phyloP scores from a whole-genome alignment of 768 basidiomycete genomes.

The Auricularia auricula-judae region DNA sequence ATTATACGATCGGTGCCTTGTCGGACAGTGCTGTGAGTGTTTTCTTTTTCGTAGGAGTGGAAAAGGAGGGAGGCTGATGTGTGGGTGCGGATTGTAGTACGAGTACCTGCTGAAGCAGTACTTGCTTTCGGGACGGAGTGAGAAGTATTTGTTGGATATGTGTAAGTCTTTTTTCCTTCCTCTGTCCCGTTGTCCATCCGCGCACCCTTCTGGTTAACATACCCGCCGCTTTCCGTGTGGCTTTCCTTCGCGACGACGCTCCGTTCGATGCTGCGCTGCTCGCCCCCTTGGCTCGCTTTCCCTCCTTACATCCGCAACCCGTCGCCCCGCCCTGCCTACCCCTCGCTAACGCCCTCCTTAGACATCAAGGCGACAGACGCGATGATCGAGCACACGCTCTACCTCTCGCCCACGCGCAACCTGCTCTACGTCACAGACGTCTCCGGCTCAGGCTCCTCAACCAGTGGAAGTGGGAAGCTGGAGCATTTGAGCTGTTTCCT shows the following conservation, averaged over 20 bases:
- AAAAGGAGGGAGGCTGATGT: background rate
- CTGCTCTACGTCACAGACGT: slow-evolving; percentile 15
- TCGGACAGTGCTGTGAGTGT: slow-evolving; percentile 8
- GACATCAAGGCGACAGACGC: slow-evolving; percentile 12
- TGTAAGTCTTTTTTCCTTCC: slow-evolving; percentile 8
- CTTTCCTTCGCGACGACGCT: too few species aligned
- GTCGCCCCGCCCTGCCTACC: background rate
- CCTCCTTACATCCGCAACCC: too few species aligned
- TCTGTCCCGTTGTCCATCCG: background rate
- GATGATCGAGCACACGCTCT: slow-evolving; percentile 13
- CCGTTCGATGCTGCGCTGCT: too few species aligned
- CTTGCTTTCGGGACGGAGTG: slow-evolving; percentile 9
- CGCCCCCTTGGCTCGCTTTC: too few species aligned
- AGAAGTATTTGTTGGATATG: slow-evolving; percentile 11
- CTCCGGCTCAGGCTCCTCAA: background rate
- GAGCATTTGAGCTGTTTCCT: slow-evolving; percentile 8
- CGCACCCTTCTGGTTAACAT: too few species aligned
- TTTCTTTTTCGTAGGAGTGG: background rate
- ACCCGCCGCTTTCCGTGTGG: too few species aligned
- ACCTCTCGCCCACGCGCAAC: slow-evolving; percentile 11
- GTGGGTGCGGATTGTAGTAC: slow-evolving; percentile 7
- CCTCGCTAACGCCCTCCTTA: background rate
- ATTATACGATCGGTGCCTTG: slow-evolving; percentile 6
- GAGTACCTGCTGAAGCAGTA: slow-evolving; percentile 17
- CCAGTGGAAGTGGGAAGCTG: slow-evolving; percentile 2